A percentile compares a stretch with the other conserved stretches of the same genome.
Evolutionary conservation across 352 stramenopile species (phyloP).

Genomic region (Phytopythium aichiense): DNA sequence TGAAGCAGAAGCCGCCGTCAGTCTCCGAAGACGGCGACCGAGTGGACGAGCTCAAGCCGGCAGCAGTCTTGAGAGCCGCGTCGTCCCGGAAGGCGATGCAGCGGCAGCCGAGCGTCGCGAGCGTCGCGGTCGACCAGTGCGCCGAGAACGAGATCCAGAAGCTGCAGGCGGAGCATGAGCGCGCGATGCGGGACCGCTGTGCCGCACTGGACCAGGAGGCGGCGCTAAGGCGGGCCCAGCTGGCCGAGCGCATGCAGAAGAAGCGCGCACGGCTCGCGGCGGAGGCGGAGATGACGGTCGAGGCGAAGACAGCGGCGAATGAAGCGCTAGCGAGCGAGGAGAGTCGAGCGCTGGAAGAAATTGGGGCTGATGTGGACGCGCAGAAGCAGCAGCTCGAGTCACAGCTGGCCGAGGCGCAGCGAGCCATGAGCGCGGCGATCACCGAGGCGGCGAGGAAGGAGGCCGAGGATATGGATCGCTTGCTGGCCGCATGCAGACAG

Average conservation of each 20-base stretch:
- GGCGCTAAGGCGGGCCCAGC: slow-evolving; percentile 17
- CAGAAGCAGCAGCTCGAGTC: slow-evolving; percentile 19
- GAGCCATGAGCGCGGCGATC: slow-evolving; percentile 5
- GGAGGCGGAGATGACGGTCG: background rate
- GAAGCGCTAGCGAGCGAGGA: slow-evolving; percentile 12
- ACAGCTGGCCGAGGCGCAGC: slow-evolving; percentile 8
- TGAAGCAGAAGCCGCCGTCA: slow-evolving; percentile 9
- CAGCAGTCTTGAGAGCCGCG: background rate
- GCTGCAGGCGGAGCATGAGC: slow-evolving; percentile 23
- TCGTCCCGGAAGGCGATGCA: background rate
- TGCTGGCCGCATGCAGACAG: slow-evolving; percentile 15
- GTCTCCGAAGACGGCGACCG: background rate
- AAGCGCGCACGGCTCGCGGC: slow-evolving; percentile 13
- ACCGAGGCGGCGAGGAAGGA: slow-evolving; percentile 20
- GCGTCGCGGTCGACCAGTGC: slow-evolving; percentile 9
- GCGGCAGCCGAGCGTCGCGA: slow-evolving; percentile 2
- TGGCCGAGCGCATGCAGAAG: slow-evolving; percentile 26
- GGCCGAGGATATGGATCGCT: slow-evolving; percentile 28
- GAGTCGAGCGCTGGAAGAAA: slow-evolving; percentile 19
- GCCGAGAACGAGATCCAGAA: slow-evolving; percentile 22
- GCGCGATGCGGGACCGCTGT: slow-evolving; percentile 19
- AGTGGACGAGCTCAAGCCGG: background rate
- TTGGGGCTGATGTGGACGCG: slow-evolving; percentile 8
- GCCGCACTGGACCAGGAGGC: slow-evolving; percentile 23
- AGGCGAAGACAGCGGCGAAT: background rate